Evolutionary conservation across 257 asterid species (phyloP).

Genomic region (Misopates orontium): DNA sequence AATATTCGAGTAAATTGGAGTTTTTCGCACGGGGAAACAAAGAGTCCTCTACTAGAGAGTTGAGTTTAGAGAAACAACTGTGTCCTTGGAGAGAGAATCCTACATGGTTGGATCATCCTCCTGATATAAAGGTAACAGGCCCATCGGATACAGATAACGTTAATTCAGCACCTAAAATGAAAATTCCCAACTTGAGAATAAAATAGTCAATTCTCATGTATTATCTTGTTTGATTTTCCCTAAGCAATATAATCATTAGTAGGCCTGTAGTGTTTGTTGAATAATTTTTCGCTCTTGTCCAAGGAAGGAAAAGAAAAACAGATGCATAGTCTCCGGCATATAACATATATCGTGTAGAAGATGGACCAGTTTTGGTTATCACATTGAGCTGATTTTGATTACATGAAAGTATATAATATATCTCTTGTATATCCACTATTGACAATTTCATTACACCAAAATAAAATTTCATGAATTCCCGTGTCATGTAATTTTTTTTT

Average conservation of each 20-base stretch:
- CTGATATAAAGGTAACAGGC: conserved; percentile 61
- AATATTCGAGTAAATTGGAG: conserved; percentile 22
- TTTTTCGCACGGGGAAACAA: conserved; percentile 28
- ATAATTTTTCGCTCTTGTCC: no score
- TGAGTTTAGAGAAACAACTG: conserved; percentile 66
- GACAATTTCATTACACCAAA: background rate
- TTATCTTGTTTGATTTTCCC: no score
- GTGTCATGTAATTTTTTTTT: background rate
- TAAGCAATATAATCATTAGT: no score
- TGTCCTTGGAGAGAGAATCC: conserved; percentile 81
- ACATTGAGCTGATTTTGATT: no score
- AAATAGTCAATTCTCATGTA: no score
- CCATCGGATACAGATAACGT: background rate
- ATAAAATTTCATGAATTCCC: background rate
- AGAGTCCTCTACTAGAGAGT: conserved; percentile 31
- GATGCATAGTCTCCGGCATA: no score
- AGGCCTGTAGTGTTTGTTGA: no score
- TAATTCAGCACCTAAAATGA: background rate
- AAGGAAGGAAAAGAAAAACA: no score
- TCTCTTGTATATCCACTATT: background rate
- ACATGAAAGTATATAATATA: no score
- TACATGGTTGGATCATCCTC: conserved; percentile 61
- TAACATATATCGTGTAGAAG: no score
- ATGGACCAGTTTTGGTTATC: no score
- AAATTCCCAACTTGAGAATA: background rate